Percentiles rank a stretch among this genome's conserved stretches.
Conservation (phyloP, 2,329 filamentous ascomycete genomes). For the Bipolaris sorokiniana region DNA sequence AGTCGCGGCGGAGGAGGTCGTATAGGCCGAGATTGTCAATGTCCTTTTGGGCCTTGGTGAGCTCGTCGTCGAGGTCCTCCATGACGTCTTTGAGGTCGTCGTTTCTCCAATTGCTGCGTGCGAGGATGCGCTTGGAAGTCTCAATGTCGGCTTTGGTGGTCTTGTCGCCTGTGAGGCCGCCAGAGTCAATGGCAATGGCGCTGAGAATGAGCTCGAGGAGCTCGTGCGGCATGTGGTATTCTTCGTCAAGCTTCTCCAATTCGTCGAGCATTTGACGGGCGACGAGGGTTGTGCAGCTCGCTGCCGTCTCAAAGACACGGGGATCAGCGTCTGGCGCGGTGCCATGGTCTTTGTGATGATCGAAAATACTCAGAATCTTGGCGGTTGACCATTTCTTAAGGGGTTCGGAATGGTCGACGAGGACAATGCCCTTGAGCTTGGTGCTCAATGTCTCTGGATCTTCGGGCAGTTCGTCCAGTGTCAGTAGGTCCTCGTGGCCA, state of each 20-base stretch:
- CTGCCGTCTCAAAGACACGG: slow-evolving; percentile 53
- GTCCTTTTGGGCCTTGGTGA: slow-evolving; percentile 53
- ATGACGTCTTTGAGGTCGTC: slow-evolving; percentile 51
- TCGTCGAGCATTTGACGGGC: slow-evolving; percentile 57
- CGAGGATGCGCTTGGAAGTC: slow-evolving; percentile 49
- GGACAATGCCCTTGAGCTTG: slow-evolving; percentile 54
- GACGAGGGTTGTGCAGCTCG: slow-evolving; percentile 56
- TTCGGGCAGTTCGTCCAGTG: slow-evolving; percentile 56
- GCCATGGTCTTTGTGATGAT: slow-evolving; percentile 55
- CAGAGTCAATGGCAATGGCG: slow-evolving; percentile 56
- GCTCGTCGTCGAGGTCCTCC: slow-evolving; percentile 50
- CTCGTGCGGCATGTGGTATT: slow-evolving; percentile 58
- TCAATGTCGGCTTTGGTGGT: slow-evolving; percentile 51
- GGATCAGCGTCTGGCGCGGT: slow-evolving; percentile 52
- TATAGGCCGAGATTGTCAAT: slow-evolving; percentile 51
- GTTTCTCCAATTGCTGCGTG: slow-evolving; percentile 53
- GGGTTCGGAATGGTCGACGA: slow-evolving; percentile 55
- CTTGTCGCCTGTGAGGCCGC: slow-evolving; percentile 46
- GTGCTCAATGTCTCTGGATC: slow-evolving; percentile 53
- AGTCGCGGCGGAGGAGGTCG: slow-evolving; percentile 56
- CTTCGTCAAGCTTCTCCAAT: slow-evolving; percentile 51
- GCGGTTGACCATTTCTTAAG: slow-evolving; percentile 54
- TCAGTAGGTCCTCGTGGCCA: slow-evolving; percentile 55
- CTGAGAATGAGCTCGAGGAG: slow-evolving; percentile 56
- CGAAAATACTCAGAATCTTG: slow-evolving; percentile 55